A percentile compares a stretch with the other conserved stretches of the same genome.
Evolutionary conservation across 1,139 yeast genomes (phyloP).

Genomic region (Nakaseomyces kungkrabaensis): DNA sequence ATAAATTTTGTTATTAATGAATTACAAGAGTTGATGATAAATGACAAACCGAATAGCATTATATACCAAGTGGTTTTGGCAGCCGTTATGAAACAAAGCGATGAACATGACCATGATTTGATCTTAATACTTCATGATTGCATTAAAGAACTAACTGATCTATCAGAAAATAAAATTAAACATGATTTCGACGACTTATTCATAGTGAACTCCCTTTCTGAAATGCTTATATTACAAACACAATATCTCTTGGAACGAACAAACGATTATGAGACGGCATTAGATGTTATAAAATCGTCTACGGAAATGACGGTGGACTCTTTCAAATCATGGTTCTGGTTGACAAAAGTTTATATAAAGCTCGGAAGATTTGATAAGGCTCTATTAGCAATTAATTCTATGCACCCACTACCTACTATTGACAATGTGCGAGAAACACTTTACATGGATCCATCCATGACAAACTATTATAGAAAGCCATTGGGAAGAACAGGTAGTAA

Average conservation of each 20-base stretch:
- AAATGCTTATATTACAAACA: slow-evolving; percentile 49
- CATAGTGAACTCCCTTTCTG: slow-evolving; percentile 6
- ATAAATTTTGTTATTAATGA: slow-evolving; percentile 49
- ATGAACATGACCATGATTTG: not conserved
- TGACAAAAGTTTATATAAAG: slow-evolving; percentile 63
- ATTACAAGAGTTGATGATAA: slow-evolving; percentile 36
- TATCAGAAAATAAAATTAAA: not conserved
- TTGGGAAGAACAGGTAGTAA: slow-evolving; percentile 9
- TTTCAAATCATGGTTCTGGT: slow-evolving; percentile 68
- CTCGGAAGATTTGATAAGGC: slow-evolving; percentile 67
- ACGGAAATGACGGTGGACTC: slow-evolving; percentile 78
- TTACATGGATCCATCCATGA: slow-evolving; percentile 10
- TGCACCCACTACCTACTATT: slow-evolving; percentile 45
- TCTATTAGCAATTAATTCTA: slow-evolving; percentile 70
- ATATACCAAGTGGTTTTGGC: slow-evolving; percentile 43
- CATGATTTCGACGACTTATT: slow-evolving; percentile 3
- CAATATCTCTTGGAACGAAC: slow-evolving; percentile 53
- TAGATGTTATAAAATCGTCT: slow-evolving; percentile 61
- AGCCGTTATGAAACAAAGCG: slow-evolving; percentile 13
- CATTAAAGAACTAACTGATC: not conserved
- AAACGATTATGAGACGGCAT: slow-evolving; percentile 58
- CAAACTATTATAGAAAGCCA: slow-evolving; percentile 24
- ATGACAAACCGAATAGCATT: slow-evolving; percentile 43
- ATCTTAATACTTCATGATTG: not conserved
- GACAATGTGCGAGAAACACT: slow-evolving; percentile 17